These are phyloP conservation scores for Macrophomina pseudophaseolina DNA, from an alignment of 2,329 filamentous ascomycete species.

Conservation along the genomic window DNA sequence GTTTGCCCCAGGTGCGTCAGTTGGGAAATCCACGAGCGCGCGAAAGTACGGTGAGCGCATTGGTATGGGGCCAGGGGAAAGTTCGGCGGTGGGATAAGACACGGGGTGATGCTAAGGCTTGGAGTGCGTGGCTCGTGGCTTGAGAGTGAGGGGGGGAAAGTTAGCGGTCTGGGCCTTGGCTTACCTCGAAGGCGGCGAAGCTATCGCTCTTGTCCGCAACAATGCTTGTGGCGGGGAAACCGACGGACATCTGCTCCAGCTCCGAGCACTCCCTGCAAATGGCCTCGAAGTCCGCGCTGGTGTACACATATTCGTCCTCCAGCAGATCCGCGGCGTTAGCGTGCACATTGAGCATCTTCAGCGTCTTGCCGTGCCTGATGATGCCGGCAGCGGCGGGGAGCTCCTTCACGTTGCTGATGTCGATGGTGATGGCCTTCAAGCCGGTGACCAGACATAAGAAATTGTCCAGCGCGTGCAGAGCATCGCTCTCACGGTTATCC, in stretches of 20 bases:
- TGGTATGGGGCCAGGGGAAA: too few relatives aligned
- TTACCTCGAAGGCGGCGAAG: conserved; percentile 51
- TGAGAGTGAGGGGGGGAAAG: neutral
- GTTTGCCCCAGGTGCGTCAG: neutral
- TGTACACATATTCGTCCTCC: conserved; percentile 53
- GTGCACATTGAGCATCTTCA: conserved; percentile 53
- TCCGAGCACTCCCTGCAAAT: conserved; percentile 52
- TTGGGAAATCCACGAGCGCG: neutral
- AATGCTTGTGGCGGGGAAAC: conserved; percentile 52
- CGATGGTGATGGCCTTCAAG: conserved; percentile 50
- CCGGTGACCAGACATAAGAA: conserved; percentile 55
- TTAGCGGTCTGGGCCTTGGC: conserved; percentile 19
- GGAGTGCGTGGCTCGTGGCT: neutral
- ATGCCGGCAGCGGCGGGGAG: conserved; percentile 52
- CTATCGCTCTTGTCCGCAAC: conserved; percentile 48
- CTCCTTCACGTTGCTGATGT: conserved; percentile 48
- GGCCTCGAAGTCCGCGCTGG: conserved; percentile 49
- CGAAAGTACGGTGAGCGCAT: too few relatives aligned
- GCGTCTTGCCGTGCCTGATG: conserved; percentile 51
- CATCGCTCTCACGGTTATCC: conserved; percentile 55
- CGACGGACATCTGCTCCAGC: conserved; percentile 54
- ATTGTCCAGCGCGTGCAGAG: conserved; percentile 52
- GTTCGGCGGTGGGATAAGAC: neutral
- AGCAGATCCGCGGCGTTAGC: conserved; percentile 48
- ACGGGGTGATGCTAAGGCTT: neutral